Evolutionary conservation across 2,329 filamentous ascomycete genomes (phyloP).

Genomic region (Colletotrichum destructivum): DNA sequence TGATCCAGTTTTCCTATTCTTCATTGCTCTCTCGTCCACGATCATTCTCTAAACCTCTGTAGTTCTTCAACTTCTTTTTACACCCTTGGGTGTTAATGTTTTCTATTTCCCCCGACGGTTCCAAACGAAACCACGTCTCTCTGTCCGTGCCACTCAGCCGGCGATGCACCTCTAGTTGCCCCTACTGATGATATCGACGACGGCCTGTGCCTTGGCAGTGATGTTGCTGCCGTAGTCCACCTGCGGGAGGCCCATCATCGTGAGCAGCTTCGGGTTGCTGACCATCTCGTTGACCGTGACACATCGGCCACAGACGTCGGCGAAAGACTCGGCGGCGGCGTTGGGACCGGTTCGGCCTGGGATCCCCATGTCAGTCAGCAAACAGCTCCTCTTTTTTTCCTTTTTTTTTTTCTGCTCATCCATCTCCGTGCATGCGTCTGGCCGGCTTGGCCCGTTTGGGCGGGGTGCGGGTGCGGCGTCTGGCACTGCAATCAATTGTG

Average conservation of each 20-base stretch:
- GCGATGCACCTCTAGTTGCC: neutral
- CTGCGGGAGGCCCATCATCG: conserved; percentile 51
- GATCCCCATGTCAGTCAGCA: conserved; percentile 26
- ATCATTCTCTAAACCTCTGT: neutral
- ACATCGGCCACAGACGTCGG: conserved; percentile 51
- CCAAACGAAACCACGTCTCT: neutral
- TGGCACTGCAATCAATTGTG: neutral
- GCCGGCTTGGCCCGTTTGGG: conserved; percentile 1
- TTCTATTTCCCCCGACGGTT: neutral
- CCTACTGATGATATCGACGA: conserved; percentile 44
- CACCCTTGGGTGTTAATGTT: neutral
- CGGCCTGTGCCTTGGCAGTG: conserved; percentile 47
- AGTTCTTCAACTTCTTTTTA: neutral
- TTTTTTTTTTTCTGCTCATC: neutral
- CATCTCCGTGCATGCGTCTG: neutral
- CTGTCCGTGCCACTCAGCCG: neutral
- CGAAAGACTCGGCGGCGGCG: conserved; percentile 48
- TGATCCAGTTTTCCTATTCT: neutral
- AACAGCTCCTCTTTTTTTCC: neutral
- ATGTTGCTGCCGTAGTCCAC: conserved; percentile 51
- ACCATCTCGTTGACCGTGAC: conserved; percentile 53
- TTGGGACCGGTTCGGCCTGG: conserved; percentile 33
- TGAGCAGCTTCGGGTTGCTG: conserved; percentile 48
- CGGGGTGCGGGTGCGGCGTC: conserved; percentile 4
- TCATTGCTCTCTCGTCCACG: neutral